phyloP scores from a whole-genome alignment of 345 rosid genomes.

The Mangifera indica region DNA sequence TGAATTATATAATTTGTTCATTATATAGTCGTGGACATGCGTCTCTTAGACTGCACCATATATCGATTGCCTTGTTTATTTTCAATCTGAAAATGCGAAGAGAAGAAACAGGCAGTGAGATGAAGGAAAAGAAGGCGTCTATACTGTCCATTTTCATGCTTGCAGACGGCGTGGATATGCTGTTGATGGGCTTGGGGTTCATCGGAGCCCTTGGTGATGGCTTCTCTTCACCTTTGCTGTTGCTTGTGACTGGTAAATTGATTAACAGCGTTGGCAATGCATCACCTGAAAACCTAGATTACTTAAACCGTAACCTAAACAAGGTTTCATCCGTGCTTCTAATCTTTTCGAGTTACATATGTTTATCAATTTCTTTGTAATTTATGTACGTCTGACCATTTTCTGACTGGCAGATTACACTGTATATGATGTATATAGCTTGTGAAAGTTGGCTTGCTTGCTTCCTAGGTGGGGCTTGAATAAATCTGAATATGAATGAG shows the following conservation, averaged over 20 bases:
- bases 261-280: slow-evolving; percentile 65
- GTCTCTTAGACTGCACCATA: too few relatives aligned
- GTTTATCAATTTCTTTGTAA: too few relatives aligned
- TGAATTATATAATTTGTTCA: too few relatives aligned
- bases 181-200: slow-evolving; percentile 62
- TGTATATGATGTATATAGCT: slow-evolving; percentile 61
- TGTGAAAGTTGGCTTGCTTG: slow-evolving; percentile 62
- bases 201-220: slow-evolving; percentile 76
- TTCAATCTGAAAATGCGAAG: not conserved
- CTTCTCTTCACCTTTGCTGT: slow-evolving; percentile 50
- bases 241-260: slow-evolving; percentile 54
- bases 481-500: slow-evolving; percentile 31
- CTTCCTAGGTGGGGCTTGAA: slow-evolving; percentile 51
- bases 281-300: slow-evolving; percentile 23
- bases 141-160: slow-evolving; percentile 62
- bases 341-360: too few relatives aligned
- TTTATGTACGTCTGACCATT: too few relatives aligned
- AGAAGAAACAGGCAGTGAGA: not conserved
- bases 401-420: slow-evolving; percentile 49
- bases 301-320: slow-evolving; percentile 42
- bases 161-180: slow-evolving; percentile 58
- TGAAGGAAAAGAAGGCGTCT: slow-evolving; percentile 27
- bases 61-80: not conserved
- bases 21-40: too few relatives aligned
- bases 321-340: slow-evolving; percentile 32